These are phyloP conservation scores for Talaromyces sp. DNA, from an alignment of 2,329 filamentous ascomycete genomes.

Conservation along the genomic window DNA sequence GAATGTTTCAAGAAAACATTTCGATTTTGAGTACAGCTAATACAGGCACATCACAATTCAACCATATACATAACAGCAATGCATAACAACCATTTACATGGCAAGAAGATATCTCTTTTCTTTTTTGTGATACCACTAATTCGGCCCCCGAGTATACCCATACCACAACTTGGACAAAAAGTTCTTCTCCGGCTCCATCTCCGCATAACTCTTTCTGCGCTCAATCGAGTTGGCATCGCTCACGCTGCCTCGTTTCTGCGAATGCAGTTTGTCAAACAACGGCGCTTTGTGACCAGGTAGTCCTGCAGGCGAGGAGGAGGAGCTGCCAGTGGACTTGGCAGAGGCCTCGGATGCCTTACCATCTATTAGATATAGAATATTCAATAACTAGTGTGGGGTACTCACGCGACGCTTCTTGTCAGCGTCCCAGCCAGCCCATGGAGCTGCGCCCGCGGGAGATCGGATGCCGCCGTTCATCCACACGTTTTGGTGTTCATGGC, in stretches of 20 bases:
- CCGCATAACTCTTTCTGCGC: slow-evolving; percentile 41
- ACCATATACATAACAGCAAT: too few relatives aligned
- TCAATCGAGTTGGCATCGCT: slow-evolving; percentile 18
- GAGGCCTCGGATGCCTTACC: slow-evolving; percentile 16
- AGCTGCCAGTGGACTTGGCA: slow-evolving; percentile 13
- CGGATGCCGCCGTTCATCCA: slow-evolving; percentile 29
- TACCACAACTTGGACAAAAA: slow-evolving; percentile 38
- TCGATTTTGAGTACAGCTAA: neutral
- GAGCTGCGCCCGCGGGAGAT: slow-evolving; percentile 17
- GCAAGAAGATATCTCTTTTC: neutral
- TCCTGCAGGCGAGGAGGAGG: neutral
- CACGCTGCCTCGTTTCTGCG: slow-evolving; percentile 8
- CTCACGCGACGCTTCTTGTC: slow-evolving; percentile 21
- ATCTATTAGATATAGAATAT: neutral
- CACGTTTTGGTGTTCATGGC: slow-evolving; percentile 31
- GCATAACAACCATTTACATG: too few relatives aligned
- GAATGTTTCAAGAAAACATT: too few relatives aligned
- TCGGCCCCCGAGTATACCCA: slow-evolving; percentile 28
- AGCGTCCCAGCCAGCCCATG: slow-evolving; percentile 16
- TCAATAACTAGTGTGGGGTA: too few relatives aligned
- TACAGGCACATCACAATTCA: neutral
- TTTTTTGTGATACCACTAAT: neutral
- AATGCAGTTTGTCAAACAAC: slow-evolving; percentile 3
- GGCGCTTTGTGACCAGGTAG: neutral
- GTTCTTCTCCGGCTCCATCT: slow-evolving; percentile 29